Evolutionary conservation across 225 moss, liverwort and hornwort species (phyloP), one percentile per base, ranked within the genome.

Genomic region (Bryum argenteum): DNA sequence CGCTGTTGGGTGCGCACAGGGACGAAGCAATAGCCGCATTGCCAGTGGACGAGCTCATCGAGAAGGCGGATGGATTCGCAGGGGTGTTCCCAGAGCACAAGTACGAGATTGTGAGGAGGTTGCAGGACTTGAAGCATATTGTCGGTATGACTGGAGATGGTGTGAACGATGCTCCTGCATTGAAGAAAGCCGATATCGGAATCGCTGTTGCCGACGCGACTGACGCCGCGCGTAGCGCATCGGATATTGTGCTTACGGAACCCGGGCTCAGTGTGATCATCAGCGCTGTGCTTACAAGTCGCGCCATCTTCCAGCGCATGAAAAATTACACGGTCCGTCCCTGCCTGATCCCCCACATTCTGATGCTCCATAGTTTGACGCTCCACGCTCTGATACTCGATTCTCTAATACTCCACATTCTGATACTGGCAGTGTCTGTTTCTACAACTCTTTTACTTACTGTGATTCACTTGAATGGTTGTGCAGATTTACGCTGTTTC

Each of bases 61-160:
- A 87, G 65, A 85, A 85, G 65, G 92, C 92, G 18, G 92, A 92
- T 37, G 92, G 92, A 11, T 92, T 92, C 51, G 92, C 92, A 10
- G 92, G 92, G 24, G 92, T 89, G 14, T 92, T 92, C 65, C 92
- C 92, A 58, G 92, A 92, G 74, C 90, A 90, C 62, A 92, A 92
- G 37, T 92, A 92, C 73, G 88, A 92, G 67, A 92, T 92, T 55
- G 90, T 92, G 3, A 84, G 9, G 48, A 78, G 84, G 41, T 65
- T 90, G 73, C 70, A 92, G 53, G 88, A 80, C 0, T 75, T 76
- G 63, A 87, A 85, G 50, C 90, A 92, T 55, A 85, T 92, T 12
- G 81, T 83, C 2, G 92, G 90, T 9, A 92, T 92, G 92, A 92
- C 92, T 9, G 88, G 90, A 1, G 92, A 92, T 73, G 92, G 92